A percentile compares a stretch with the other conserved stretches of the same genome.
Conservation (phyloP, 805 yeast species). For the Yamadazyma scolyti region DNA sequence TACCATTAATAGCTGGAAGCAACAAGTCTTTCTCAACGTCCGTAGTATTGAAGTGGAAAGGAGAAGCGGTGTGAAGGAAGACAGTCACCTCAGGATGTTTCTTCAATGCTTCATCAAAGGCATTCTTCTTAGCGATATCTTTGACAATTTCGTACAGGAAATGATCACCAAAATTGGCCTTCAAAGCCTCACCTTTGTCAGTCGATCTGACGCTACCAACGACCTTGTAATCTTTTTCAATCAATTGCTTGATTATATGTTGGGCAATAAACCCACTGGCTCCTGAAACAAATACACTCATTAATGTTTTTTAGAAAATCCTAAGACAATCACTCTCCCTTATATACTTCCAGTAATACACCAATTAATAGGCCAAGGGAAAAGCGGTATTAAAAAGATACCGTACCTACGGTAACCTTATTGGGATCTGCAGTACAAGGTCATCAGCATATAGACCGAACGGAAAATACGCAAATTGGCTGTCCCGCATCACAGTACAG, state of each 20-base stretch:
- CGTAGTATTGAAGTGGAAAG: slow-evolving; percentile 43
- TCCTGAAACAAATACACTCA: slow-evolving; percentile 50
- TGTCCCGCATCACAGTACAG: too few species aligned
- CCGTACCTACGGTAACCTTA: too few species aligned
- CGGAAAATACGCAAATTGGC: too few species aligned
- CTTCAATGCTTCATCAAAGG: slow-evolving; percentile 43
- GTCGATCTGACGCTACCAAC: slow-evolving; percentile 18
- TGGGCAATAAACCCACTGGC: slow-evolving; percentile 53
- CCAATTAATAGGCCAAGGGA: too few species aligned
- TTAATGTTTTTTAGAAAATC: too few species aligned
- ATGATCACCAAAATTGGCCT: slow-evolving; percentile 21
- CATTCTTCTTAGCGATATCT: slow-evolving; percentile 43
- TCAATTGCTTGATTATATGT: slow-evolving; percentile 39
- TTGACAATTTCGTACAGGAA: slow-evolving; percentile 43
- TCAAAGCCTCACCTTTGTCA: slow-evolving; percentile 26
- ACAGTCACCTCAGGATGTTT: slow-evolving; percentile 47
- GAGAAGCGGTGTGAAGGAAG: slow-evolving; percentile 61
- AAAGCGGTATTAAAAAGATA: too few species aligned
- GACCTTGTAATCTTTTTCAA: slow-evolving; percentile 39
- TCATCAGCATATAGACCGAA: too few species aligned
- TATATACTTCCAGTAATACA: too few species aligned
- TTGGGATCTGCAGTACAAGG: too few species aligned
- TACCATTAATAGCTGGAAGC: slow-evolving; percentile 55
- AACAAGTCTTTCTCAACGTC: slow-evolving; percentile 48
- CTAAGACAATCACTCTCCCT: too few species aligned